Base-by-base conservation (phyloP, 306 rosid genomes). In the Inga leiocalycina region DNA sequence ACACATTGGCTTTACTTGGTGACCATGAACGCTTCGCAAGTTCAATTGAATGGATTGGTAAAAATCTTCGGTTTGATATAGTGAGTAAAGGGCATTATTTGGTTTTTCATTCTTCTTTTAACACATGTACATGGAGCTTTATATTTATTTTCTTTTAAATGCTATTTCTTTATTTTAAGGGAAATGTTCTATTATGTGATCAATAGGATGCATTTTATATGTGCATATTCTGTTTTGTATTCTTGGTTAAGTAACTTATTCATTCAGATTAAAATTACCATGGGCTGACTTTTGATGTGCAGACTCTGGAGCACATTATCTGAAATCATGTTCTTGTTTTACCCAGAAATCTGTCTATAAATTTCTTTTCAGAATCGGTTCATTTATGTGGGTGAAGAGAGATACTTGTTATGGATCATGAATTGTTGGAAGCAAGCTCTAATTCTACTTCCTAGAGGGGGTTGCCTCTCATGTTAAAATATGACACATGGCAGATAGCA, bases 11-110 rank as follows among this genome's bases (percentile, higher is more conserved):
- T 65, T 84, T 95, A 73, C 98, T 95, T 74, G 97, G 99, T 46
- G 96, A 93, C 59, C 89, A 91, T 71, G 92, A 93, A 43, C 86
- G 76, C 49, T 93, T 95, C 74, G 80, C 91, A 20, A 8, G 92
- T 71, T 95, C 99, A 70, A 95, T 95, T 76, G 94, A 95, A 85
- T 95, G 99, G 99, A 91, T 95, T 88, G 97, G 98, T 93, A 90
- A 91, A 95, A 95, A 92, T 75, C 91, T 95, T 88, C 99, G 82
- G 86, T 95, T 95, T 81, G 93, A 95, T 89, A 92, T 92, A 83
- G 99, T 95, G 94, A 95, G 99, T 93, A 46, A 46, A 72, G 59
- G 76, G 24, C 71, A 75, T 66, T 64, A 43, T 41, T 57, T 82
- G 71, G 59, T 20, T 2, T 17, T 39, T 24, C 30, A 3, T 41